Percentiles rank a stretch among this genome's conserved stretches.
phyloP scores from a whole-genome alignment of 768 basidiomycete species.

The Rhizopogon rudus region DNA sequence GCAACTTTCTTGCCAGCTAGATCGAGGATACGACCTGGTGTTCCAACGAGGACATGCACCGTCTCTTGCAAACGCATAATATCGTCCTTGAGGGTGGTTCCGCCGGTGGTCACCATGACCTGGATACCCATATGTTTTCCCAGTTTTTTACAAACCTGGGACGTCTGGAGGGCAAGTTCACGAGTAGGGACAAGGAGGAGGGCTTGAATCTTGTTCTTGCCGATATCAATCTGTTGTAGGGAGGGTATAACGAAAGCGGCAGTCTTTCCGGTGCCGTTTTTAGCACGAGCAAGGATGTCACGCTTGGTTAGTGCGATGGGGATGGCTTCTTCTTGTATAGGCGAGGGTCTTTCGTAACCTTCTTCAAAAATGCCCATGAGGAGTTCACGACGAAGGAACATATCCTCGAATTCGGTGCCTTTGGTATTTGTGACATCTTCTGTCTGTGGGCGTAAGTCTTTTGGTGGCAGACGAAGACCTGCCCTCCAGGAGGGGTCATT shows the following conservation, averaged over 20 bases:
- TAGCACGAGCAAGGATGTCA: conserved; percentile 92
- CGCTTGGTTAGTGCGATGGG: conserved; percentile 90
- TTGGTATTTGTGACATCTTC: conserved; percentile 95
- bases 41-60: conserved; percentile 96
- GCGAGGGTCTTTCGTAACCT: conserved; percentile 93
- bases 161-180: conserved; percentile 95
- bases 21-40: conserved; percentile 94
- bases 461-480: conserved; percentile 79
- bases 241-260: conserved; percentile 98
- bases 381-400: conserved; percentile 87
- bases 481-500: conserved; percentile 57
- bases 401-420: conserved; percentile 94
- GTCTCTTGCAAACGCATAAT: conserved; percentile 86
- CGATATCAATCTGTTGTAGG: conserved; percentile 86
- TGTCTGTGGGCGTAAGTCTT: conserved; percentile 92
- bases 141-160: conserved; percentile 97
- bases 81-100: conserved; percentile 97
- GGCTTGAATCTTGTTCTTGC: conserved; percentile 87
- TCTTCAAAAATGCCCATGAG: conserved; percentile 99
- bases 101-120: conserved; percentile 99
- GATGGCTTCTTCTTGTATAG: conserved; percentile 99
- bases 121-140: conserved; percentile 94
- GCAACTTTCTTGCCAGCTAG: conserved; percentile 90
- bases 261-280: conserved; percentile 97
- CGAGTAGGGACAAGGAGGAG: conserved; percentile 97